Base-by-base conservation (phyloP, 2,329 filamentous ascomycete genomes). In the Fusarium fujikuroi region DNA sequence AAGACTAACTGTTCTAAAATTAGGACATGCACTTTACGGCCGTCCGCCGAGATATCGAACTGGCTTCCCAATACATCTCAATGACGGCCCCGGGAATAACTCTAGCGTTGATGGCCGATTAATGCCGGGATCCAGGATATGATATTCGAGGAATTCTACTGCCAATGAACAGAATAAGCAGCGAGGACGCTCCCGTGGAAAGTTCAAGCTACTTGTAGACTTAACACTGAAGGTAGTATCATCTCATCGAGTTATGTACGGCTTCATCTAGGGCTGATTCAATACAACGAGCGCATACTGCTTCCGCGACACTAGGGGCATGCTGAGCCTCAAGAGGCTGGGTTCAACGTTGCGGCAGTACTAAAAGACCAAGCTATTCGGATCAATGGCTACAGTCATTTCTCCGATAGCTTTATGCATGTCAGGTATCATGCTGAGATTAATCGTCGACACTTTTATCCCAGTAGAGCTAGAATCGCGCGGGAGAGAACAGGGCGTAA, bases 101-200 rank as follows among this genome's bases (percentile, higher is more conserved):
- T 32, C 18, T 8, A 4, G 1, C 28, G 10, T 23, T 5, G 0
- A 23, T n/a, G 7, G 15, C 16, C 10, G 5, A 32, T 32, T 9
- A 32, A 49, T 9, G 5, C 19, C 10, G 6, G 7, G 19, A 32
- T 11, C 15, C 5, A n/a, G 21, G 15, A 49, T n/a, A 12, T 18
- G 9, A 19, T 18, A 19, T 0, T 9, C 11, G 3, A 28, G 19
- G 5, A 5, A 9, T 14, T 14, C 6, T 28, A 7, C 14, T 21
- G 25, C 18, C 25, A 21, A 21, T 46, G 8, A 46, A 28, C 18
- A 9, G 5, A 15, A 19, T 14, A 1, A 46, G 12, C 18, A 21
- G 5, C 5, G 5, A 14, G 11, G 5, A 9, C 19, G 1, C 3
- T 9, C 4, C 18, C 18, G 11, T 14, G 7, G 9, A 28, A 19